Percentiles rank a stretch among this genome's conserved stretches.
Conservation (phyloP, 2,329 filamentous ascomycete genomes). For the Lachnellula suecica region DNA sequence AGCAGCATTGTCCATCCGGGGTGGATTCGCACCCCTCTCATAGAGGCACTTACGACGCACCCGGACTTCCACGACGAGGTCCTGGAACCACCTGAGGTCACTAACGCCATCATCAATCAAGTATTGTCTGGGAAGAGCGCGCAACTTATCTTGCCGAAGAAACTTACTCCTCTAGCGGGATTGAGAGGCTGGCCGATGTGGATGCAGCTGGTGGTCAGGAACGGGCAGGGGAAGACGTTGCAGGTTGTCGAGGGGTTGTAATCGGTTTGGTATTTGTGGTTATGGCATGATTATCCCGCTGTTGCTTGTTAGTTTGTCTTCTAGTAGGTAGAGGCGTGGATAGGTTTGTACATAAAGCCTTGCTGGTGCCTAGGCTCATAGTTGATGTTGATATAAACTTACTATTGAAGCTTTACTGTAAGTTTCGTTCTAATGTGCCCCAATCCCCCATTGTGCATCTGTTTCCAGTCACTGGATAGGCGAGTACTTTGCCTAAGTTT, state of each 20-base stretch:
- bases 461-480: too few relatives aligned
- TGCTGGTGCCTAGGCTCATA: too few relatives aligned
- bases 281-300: too few relatives aligned
- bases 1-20: constrained; percentile 59
- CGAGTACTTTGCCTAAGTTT: too few relatives aligned
- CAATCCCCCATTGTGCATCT: too few relatives aligned
- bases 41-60: constrained; percentile 49
- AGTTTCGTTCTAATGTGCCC: too few relatives aligned
- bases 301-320: not conserved
- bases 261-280: not conserved
- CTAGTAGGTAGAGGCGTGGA: not conserved
- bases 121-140: constrained; percentile 56
- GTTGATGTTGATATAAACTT: too few relatives aligned
- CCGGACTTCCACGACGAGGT: constrained; percentile 48
- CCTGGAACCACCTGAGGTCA: constrained; percentile 60
- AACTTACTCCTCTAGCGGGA: not conserved
- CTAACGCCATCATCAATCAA: constrained; percentile 58
- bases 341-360: too few relatives aligned
- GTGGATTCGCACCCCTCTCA: constrained; percentile 59
- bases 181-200: not conserved
- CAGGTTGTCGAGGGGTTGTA: not conserved
- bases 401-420: too few relatives aligned
- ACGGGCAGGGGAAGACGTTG: not conserved
- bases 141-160: not conserved
- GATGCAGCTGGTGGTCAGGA: not conserved